Evolutionary conservation across 2,329 filamentous ascomycete species (phyloP), one percentile per base, ranked within the genome.

Genomic region (Colletotrichum sp.): DNA sequence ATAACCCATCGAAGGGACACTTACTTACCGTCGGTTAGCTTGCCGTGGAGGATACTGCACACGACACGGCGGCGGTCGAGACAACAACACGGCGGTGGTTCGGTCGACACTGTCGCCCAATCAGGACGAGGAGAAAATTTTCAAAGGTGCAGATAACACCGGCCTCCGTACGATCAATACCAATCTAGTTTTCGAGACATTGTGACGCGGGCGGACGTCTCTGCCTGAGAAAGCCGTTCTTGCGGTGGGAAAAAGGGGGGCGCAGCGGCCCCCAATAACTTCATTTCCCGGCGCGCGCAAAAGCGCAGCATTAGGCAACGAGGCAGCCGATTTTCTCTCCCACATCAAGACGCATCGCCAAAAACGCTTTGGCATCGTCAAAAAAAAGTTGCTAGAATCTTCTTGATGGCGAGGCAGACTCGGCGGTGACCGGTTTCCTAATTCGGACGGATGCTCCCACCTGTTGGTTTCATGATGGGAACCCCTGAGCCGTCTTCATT

Each of bases 1-100:
- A 0, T 0, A 59, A 28, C 5, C 5, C 0, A 28, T 59, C 0
- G 55, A 28, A n/a, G 22, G 55, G 8, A 28, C 9, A 18, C 0
- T 9, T 28, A 28, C 24, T 59, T 13, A 52, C 44, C 8, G 10
- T 52, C 44, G 0, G 10, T 24, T 52, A 3, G 4, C 44, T 52
- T 13, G 10, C 0, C 10, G 0, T 52, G 44, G 44, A 52, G n/a
- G 44, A 52, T 52, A 52, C 39, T 48, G 18, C 39, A 48, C 39
- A 48, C 39, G 39, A 48, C 18, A n/a, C 39, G 3, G 39, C 39
- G 2, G 39, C 0, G 1, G 18, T 44, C 18, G 39, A 44, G 5
- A n/a, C 39, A n/a, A 44, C 39, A 5, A 44, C 39, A 44, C 18
- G n/a, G n/a, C n/a, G 44, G 1, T 0, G 44, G 6, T 22, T 0